Conservation (phyloP, 257 asterid species). For the Solanum okadae region DNA sequence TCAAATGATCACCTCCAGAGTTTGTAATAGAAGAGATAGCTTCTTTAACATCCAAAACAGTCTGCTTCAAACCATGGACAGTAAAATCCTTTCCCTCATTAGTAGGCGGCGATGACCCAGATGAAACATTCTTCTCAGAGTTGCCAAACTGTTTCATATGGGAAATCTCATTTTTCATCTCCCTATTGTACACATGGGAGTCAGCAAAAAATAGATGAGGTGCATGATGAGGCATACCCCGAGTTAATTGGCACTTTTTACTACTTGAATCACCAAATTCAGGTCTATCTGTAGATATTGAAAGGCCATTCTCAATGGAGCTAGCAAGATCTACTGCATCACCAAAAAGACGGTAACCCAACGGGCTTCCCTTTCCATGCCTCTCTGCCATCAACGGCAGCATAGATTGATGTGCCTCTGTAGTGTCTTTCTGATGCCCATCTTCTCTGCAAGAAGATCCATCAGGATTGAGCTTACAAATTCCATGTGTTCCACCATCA, state of each 20-base stretch:
- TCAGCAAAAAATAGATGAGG: conserved; percentile 34
- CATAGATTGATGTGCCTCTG: background rate
- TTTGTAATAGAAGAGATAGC: background rate
- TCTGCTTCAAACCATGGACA: background rate
- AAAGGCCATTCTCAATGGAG: conserved; percentile 4
- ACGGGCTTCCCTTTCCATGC: background rate
- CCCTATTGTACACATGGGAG: conserved; percentile 10
- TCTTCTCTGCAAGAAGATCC: conserved; percentile 5
- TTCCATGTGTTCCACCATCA: background rate
- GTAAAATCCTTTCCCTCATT: conserved; percentile 6
- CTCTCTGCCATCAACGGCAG: background rate
- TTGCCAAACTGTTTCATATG: conserved; percentile 11
- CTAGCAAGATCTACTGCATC: conserved; percentile 22
- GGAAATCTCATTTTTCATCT: conserved; percentile 1
- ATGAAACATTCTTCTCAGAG: conserved; percentile 8
- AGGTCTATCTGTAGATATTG: conserved; percentile 1
- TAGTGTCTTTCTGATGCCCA: background rate
- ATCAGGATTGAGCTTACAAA: background rate
- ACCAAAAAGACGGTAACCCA: conserved; percentile 11
- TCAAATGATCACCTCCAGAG: conserved; percentile 10
- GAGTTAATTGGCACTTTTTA: conserved; percentile 4
- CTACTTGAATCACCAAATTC: background rate
- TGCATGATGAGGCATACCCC: conserved; percentile 7
- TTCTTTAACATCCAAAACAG: background rate
- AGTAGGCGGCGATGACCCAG: conserved; percentile 7